Evolutionary conservation across 2,329 filamentous ascomycete genomes (phyloP).

Genomic region (Cladosporium cucumerinum): DNA sequence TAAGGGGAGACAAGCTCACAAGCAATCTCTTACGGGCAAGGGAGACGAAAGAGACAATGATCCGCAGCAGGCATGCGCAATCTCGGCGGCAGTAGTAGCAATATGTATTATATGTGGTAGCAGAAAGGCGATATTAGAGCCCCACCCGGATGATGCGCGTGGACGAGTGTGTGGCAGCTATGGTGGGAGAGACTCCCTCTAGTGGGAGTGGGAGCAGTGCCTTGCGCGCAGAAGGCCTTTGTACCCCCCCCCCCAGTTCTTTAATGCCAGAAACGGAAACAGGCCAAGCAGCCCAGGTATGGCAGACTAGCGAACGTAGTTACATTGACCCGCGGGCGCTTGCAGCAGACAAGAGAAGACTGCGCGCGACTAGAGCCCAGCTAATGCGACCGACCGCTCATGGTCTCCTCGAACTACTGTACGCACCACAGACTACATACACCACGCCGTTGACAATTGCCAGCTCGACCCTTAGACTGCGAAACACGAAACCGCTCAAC

Average conservation of each 20-base stretch:
- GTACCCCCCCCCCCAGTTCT: neutral
- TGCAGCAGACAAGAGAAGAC: neutral
- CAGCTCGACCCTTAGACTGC: neutral
- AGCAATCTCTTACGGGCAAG: neutral
- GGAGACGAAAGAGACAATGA: neutral
- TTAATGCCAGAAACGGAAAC: neutral
- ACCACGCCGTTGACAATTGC: neutral
- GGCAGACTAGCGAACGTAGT: neutral
- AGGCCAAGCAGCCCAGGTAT: neutral
- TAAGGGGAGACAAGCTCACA: neutral
- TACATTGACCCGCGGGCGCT: neutral
- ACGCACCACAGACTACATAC: too few species aligned
- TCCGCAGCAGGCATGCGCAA: constrained; percentile 2
- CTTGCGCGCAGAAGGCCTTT: neutral
- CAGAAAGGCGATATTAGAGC: neutral
- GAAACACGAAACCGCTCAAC: neutral
- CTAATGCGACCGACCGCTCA: neutral
- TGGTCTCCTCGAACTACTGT: neutral
- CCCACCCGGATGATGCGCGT: neutral
- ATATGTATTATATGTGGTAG: neutral
- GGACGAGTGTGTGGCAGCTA: neutral
- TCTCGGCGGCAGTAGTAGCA: neutral
- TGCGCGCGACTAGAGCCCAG: neutral
- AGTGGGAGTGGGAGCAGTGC: too few species aligned
- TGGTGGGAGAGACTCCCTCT: neutral